Evolutionary conservation across 2,329 filamentous ascomycete species (phyloP).

Genomic region (Diaporthe sp.): DNA sequence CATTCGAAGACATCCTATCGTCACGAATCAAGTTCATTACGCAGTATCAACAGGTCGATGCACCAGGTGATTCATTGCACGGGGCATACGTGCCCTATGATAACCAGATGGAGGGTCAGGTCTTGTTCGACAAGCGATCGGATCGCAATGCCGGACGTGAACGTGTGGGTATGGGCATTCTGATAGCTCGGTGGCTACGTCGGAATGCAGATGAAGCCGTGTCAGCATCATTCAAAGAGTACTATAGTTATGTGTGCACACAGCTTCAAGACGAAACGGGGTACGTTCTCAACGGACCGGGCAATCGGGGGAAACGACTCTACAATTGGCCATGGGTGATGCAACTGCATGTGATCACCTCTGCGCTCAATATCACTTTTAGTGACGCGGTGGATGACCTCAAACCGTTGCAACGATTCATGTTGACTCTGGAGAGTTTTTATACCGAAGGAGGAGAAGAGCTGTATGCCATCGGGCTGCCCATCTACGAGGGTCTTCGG

Average conservation of each 20-base stretch:
- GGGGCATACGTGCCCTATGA: background rate
- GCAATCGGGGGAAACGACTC: background rate
- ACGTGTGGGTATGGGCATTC: background rate
- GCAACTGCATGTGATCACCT: background rate
- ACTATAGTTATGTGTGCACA: background rate
- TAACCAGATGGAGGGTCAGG: background rate
- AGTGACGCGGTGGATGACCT: background rate
- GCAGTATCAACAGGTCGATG: background rate
- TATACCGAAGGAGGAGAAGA: background rate
- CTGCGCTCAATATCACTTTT: background rate
- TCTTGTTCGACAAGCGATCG: background rate
- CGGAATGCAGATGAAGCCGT: background rate
- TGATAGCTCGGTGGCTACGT: background rate
- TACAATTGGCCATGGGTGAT: slow-evolving; percentile 12
- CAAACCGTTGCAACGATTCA: background rate
- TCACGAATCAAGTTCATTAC: background rate
- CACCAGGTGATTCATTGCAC: background rate
- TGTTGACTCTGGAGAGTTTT: background rate
- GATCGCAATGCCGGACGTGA: background rate
- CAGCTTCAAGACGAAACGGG: background rate
- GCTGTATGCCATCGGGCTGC: background rate
- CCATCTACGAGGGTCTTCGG: background rate
- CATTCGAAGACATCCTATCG: background rate
- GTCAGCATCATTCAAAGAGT: background rate
- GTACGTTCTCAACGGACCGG: background rate